A percentile compares a stretch with the other conserved stretches of the same genome.
phyloP scores from a whole-genome alignment of 306 rosid genomes.

The Pyrus betulifolia region DNA sequence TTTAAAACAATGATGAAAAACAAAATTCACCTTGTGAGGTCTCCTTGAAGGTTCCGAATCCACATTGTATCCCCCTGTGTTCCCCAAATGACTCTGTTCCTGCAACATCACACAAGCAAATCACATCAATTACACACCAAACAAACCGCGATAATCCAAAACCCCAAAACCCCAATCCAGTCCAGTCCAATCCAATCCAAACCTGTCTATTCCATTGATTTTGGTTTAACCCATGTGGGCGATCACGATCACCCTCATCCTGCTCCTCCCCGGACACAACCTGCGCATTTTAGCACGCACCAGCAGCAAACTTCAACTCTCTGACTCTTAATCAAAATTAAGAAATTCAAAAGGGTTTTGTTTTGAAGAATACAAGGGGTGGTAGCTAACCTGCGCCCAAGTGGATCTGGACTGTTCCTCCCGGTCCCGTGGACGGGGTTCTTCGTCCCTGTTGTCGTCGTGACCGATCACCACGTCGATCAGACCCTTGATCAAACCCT shows the following conservation, averaged over 20 bases:
- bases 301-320: not conserved
- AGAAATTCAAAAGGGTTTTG: not conserved
- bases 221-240: slow-evolving; percentile 16
- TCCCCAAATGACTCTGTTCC: slow-evolving; percentile 29
- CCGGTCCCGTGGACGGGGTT: slow-evolving; percentile 20
- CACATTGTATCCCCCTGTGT: slow-evolving; percentile 26
- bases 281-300: slow-evolving; percentile 13
- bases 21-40: slow-evolving; percentile 35
- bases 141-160: not conserved
- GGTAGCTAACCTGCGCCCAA: slow-evolving; percentile 49
- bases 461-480: slow-evolving; percentile 41
- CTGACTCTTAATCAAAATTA: not conserved
- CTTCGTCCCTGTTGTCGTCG: slow-evolving; percentile 16
- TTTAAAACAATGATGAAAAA: not conserved
- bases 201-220: slow-evolving; percentile 34
- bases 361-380: not conserved
- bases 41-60: slow-evolving; percentile 39
- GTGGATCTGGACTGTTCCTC: slow-evolving; percentile 67
- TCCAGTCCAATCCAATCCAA: not conserved
- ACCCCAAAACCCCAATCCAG: not conserved
- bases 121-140: not conserved
- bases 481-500: slow-evolving; percentile 71
- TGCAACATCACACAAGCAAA: slow-evolving; percentile 17
- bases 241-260: slow-evolving; percentile 28
- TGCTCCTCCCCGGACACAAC: slow-evolving; percentile 73